phyloP scores from a whole-genome alignment of 2,329 filamentous ascomycete species.

The Nigrospora sphaerica region DNA sequence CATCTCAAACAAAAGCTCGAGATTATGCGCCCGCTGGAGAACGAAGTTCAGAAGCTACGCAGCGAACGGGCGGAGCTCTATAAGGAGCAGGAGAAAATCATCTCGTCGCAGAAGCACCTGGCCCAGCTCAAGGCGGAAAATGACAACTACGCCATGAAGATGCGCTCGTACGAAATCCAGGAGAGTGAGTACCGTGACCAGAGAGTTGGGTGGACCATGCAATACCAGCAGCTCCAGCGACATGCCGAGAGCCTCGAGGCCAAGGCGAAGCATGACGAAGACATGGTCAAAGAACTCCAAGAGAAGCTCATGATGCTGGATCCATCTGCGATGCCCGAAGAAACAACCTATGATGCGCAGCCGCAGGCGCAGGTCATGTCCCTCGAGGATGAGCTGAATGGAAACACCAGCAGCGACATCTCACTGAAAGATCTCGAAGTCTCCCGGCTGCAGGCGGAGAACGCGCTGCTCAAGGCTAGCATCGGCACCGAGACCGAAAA shows the following conservation, averaged over 20 bases:
- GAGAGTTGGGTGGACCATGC: slow-evolving; percentile 28
- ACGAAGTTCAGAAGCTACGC: slow-evolving; percentile 47
- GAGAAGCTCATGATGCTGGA: slow-evolving; percentile 42
- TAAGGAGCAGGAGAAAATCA: slow-evolving; percentile 18
- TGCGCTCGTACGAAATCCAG: slow-evolving; percentile 27
- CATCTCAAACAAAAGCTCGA: slow-evolving; percentile 58
- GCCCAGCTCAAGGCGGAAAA: slow-evolving; percentile 25
- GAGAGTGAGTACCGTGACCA: slow-evolving; percentile 35
- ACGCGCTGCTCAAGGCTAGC: slow-evolving; percentile 48
- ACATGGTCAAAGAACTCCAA: slow-evolving; percentile 50
- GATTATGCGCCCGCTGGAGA: slow-evolving; percentile 45
- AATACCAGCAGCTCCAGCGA: slow-evolving; percentile 20
- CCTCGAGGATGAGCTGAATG: slow-evolving; percentile 55
- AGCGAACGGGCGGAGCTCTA: slow-evolving; percentile 46
- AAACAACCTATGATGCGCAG: slow-evolving; percentile 26
- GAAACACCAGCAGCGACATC: slow-evolving; percentile 31
- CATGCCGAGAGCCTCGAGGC: slow-evolving; percentile 26
- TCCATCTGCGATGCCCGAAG: slow-evolving; percentile 17
- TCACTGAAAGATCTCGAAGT: slow-evolving; percentile 42
- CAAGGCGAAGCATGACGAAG: slow-evolving; percentile 42
- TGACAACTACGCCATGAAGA: slow-evolving; percentile 23
- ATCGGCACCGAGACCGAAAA: slow-evolving; percentile 47
- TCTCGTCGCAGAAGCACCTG: slow-evolving; percentile 22
- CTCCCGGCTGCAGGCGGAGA: slow-evolving; percentile 55
- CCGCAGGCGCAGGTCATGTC: slow-evolving; percentile 9